Base-by-base conservation (phyloP, 768 basidiomycete genomes). In the Grammothele lineata region DNA sequence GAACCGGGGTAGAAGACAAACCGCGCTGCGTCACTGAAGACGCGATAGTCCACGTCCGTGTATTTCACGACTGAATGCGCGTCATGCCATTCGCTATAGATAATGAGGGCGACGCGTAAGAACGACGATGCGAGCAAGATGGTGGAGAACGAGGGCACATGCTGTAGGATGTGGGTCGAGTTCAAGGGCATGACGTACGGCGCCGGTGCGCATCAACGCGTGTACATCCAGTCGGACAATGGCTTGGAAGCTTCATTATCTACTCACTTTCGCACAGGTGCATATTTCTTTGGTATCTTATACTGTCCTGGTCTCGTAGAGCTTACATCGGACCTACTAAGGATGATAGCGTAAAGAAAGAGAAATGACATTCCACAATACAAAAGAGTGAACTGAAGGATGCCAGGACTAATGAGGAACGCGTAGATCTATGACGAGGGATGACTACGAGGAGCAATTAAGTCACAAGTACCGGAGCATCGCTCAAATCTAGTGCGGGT, bases 21-120 rank as follows among this genome's bases (percentile, higher is more conserved):
- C 34, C 68, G 70, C 1, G 92, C 83, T 4, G 96, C 96, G 64
- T 98, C 95, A 37, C 80, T 87, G 71, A 97, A 96, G 57, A 99
- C 95, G 30, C 82, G 78, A 66, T 97, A 98, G 67, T 99, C 96
- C 55, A 98, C 76, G 66, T 99, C 96, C n/a, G 96, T 98, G 62
- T 98, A 99, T 66, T 94, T 94, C 19, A 97, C 83, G 24, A 80
- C 64, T 1, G 87, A 89, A 56, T 70, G 81, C 14, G 78, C 78
- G 57, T 96, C 92, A 49, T 93, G 92, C 81, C 88, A 92, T 68
- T 89, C 87, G 60, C 90, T 92, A 63, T 93, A 95, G 3, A 84
- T 61, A 47, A 95, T 84, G 36, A 95, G 77, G 5, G 62, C 72
- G 25, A 87, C 62, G 48, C 91, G 81, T 42, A 94, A 61, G 33